A percentile compares a stretch with the other conserved stretches of the same genome.
These are phyloP conservation scores for Acrodontium crateriforme DNA, from an alignment of 2,329 filamentous ascomycete species.

Conservation along the genomic window DNA sequence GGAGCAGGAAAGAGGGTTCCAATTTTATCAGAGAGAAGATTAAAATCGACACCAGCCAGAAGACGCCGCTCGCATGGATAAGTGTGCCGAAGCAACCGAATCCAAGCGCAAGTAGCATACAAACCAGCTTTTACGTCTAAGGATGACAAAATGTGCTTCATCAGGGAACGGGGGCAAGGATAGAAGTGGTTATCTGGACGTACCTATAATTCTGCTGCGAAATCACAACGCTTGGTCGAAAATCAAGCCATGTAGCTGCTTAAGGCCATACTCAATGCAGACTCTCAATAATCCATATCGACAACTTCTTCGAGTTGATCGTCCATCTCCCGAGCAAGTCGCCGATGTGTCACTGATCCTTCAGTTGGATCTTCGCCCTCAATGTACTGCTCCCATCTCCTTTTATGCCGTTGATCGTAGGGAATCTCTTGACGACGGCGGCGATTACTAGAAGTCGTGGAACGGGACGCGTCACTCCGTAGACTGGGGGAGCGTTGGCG, in stretches of 20 bases:
- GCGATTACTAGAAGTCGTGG: conserved; percentile 2
- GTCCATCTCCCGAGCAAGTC: conserved; percentile 32
- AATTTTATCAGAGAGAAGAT: conserved; percentile 26
- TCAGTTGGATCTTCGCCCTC: conserved; percentile 23
- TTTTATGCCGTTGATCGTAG: conserved; percentile 20
- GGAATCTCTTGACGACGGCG: conserved; percentile 13
- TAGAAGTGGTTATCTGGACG: background rate
- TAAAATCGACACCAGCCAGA: conserved; percentile 19
- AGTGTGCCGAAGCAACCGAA: too few species aligned
- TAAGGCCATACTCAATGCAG: background rate
- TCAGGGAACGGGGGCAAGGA: conserved; percentile 12
- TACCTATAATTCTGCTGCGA: background rate
- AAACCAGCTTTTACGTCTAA: conserved; percentile 23
- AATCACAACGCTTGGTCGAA: background rate
- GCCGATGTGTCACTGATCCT: conserved; percentile 29
- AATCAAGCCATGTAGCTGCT: background rate
- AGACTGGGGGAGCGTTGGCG: conserved; percentile 8
- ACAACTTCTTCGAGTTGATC: conserved; percentile 24
- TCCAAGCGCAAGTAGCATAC: too few species aligned
- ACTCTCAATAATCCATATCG: conserved; percentile 34
- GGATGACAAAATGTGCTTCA: conserved; percentile 25
- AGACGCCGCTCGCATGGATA: conserved; percentile 11
- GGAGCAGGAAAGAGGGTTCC: too few species aligned
- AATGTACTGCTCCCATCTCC: conserved; percentile 23
- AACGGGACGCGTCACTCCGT: conserved; percentile 10